Conservation (phyloP, 2,329 filamentous ascomycete species). For the Parafenestella ontariensis region DNA sequence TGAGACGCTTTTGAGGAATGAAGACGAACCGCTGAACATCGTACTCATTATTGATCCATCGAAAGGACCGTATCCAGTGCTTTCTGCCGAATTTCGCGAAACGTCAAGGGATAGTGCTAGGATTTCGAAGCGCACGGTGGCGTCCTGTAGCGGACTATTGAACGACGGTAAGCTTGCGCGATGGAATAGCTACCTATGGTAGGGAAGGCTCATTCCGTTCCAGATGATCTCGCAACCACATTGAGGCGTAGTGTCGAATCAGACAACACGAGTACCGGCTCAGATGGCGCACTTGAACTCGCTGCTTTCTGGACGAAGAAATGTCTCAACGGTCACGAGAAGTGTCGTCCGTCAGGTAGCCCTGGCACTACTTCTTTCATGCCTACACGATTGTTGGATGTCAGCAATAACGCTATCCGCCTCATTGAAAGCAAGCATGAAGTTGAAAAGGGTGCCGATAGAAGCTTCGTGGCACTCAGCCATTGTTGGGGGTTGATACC, state of each 20-base stretch:
- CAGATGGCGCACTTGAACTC: constrained; percentile 24
- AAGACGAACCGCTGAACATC: constrained; percentile 19
- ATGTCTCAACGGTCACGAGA: constrained; percentile 18
- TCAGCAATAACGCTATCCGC: constrained; percentile 11
- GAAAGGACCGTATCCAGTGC: constrained; percentile 16
- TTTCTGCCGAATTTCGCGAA: constrained; percentile 19
- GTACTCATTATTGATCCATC: constrained; percentile 17
- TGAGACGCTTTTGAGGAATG: constrained; percentile 9
- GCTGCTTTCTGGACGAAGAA: constrained; percentile 24
- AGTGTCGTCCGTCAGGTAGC: constrained; percentile 8
- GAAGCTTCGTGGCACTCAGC: constrained; percentile 25
- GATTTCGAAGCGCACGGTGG: constrained; percentile 19
- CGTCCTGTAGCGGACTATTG: constrained; percentile 12
- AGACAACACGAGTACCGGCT: constrained; percentile 10
- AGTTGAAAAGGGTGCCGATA: constrained; percentile 5
- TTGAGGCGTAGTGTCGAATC: constrained; percentile 6
- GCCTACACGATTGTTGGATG: constrained; percentile 27
- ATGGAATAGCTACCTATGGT: not conserved
- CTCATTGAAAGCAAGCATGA: constrained; percentile 18
- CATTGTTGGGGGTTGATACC: constrained; percentile 32
- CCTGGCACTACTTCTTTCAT: constrained; percentile 9
- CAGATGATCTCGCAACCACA: constrained; percentile 18
- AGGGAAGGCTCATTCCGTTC: not conserved
- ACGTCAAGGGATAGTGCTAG: not conserved
- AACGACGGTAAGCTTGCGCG: constrained; percentile 11